Conservation (phyloP, 176 grass and related monocot species). For the Bonia amplexicaulis region DNA sequence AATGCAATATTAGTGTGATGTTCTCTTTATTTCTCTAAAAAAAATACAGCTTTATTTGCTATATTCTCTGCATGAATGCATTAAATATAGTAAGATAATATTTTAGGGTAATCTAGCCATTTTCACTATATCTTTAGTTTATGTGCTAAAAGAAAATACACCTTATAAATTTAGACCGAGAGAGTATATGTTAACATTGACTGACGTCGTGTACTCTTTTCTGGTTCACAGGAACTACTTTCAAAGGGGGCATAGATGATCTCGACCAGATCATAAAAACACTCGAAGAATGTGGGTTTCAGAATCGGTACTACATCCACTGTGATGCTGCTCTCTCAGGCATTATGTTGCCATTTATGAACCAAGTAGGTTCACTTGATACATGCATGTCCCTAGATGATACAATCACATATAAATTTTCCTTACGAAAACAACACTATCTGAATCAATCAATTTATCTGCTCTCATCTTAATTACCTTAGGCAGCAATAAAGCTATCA, state of each 20-base stretch:
- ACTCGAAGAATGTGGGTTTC: conserved; percentile 36
- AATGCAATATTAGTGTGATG: no score
- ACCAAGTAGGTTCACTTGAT: not conserved
- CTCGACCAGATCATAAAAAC: conserved; percentile 38
- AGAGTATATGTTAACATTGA: not conserved
- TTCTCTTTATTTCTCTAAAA: no score
- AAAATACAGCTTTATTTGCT: no score
- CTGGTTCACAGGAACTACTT: conserved; percentile 27
- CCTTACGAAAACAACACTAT: no score
- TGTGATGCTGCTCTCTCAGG: conserved; percentile 42
- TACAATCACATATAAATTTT: no score
- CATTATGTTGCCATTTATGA: conserved; percentile 40
- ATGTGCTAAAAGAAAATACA: no score
- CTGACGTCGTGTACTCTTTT: not conserved
- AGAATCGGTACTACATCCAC: conserved; percentile 42
- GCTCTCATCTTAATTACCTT: not conserved
- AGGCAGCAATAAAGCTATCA: not conserved
- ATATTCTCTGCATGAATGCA: no score
- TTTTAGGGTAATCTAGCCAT: no score
- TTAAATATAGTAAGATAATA: no score
- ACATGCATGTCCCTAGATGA: no score
- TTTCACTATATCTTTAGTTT: no score
- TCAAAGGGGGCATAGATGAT: conserved; percentile 46
- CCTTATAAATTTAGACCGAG: no score
- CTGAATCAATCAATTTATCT: not conserved